Conservation (phyloP, 2,329 filamentous ascomycete species). For the Plectosphaerella plurivora region DNA sequence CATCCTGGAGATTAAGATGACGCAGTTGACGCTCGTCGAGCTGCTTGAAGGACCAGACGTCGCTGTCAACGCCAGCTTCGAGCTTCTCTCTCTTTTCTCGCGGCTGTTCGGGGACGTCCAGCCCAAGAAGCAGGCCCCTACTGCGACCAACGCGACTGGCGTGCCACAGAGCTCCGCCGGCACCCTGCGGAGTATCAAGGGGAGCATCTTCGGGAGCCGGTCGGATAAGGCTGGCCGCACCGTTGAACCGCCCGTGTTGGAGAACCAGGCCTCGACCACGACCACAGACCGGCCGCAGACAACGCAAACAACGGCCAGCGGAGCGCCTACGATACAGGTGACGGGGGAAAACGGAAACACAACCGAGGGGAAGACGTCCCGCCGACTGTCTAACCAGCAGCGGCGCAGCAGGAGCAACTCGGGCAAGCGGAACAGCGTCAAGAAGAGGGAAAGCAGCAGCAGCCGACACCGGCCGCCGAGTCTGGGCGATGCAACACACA, state of each 20-base stretch:
- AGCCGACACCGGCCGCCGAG: slow-evolving; percentile 42
- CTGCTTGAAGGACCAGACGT: slow-evolving; percentile 76
- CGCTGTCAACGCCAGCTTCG: slow-evolving; percentile 83
- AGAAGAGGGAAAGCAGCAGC: slow-evolving; percentile 46
- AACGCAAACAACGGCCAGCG: slow-evolving; percentile 35
- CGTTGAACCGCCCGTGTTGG: slow-evolving; percentile 26
- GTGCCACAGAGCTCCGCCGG: slow-evolving; percentile 67
- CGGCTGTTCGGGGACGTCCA: slow-evolving; percentile 64
- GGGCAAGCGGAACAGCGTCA: slow-evolving; percentile 45
- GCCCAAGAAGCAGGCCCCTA: slow-evolving; percentile 29
- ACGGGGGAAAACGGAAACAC: slow-evolving; percentile 57
- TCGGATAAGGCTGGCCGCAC: slow-evolving; percentile 15
- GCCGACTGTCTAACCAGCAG: slow-evolving; percentile 29
- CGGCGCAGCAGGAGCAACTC: slow-evolving; percentile 38
- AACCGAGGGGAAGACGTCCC: slow-evolving; percentile 27
- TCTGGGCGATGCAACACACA: slow-evolving; percentile 31
- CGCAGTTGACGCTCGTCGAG: slow-evolving; percentile 80
- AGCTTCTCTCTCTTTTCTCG: slow-evolving; percentile 77
- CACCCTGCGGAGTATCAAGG: slow-evolving; percentile 64
- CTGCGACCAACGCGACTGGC: slow-evolving; percentile 32
- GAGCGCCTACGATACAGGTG: slow-evolving; percentile 70
- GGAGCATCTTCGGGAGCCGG: slow-evolving; percentile 72
- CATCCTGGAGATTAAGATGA: slow-evolving; percentile 94
- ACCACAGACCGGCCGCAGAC: slow-evolving; percentile 28
- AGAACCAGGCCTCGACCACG: slow-evolving; percentile 29